These are phyloP conservation scores for Vaucheria bursata DNA, from an alignment of 352 stramenopile species.

Conservation along the genomic window DNA sequence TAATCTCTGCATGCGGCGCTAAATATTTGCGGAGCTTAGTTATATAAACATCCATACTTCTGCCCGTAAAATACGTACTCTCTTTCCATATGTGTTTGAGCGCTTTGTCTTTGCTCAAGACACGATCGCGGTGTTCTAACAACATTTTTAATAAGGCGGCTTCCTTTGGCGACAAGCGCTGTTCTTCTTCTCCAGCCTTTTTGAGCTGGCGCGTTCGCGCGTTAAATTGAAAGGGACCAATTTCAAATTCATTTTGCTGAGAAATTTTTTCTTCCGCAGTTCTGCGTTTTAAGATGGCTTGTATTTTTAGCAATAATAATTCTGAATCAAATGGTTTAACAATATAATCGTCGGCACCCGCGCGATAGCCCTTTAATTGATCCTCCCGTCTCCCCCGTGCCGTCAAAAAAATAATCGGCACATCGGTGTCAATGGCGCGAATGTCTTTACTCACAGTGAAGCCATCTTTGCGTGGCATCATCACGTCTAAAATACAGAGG, in stretches of 20 bases:
- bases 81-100: not conserved
- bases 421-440: not conserved
- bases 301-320: not conserved
- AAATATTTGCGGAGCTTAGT: not conserved
- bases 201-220: not conserved
- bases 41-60: constrained; percentile 2
- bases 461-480: not conserved
- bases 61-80: not conserved
- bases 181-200: not conserved
- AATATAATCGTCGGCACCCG: not conserved
- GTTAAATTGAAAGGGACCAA: not conserved
- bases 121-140: not conserved
- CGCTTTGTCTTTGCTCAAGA: not conserved
- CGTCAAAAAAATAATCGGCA: not conserved
- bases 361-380: not conserved
- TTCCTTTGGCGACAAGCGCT: not conserved
- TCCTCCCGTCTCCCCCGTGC: not conserved
- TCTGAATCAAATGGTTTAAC: not conserved
- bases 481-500: not conserved
- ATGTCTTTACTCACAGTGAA: not conserved
- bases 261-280: not conserved
- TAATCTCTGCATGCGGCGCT: not conserved
- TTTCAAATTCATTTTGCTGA: not conserved
- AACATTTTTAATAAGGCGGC: not conserved
- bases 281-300: not conserved